phyloP scores from a whole-genome alignment of 2,329 filamentous ascomycete genomes.

The Trichocomaceae sp. region DNA sequence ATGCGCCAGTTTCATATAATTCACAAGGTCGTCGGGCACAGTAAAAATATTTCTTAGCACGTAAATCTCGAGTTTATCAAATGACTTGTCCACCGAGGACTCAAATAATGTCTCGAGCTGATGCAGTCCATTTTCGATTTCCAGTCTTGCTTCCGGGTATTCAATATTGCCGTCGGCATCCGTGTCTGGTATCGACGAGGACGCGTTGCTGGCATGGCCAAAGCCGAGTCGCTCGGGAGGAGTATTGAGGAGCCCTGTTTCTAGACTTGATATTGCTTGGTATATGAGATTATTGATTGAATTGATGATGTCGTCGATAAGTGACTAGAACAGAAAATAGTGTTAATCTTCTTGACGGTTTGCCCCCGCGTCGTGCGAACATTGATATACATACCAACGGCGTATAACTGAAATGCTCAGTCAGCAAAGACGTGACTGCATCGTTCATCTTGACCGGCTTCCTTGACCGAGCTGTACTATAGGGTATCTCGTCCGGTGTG shows the following conservation, averaged over 20 bases:
- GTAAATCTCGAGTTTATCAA: constrained; percentile 84
- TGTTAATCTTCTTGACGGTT: constrained; percentile 8
- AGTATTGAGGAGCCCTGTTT: constrained; percentile 69
- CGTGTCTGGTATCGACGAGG: constrained; percentile 37
- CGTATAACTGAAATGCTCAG: constrained; percentile 92
- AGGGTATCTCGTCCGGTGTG: too few relatives aligned
- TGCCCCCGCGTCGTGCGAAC: background rate
- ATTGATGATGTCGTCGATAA: constrained; percentile 98
- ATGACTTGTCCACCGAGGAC: constrained; percentile 74
- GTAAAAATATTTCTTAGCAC: constrained; percentile 77
- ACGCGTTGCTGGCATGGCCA: constrained; percentile 44
- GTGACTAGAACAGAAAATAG: constrained; percentile 52
- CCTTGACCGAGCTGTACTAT: background rate
- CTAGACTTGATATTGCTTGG: constrained; percentile 79
- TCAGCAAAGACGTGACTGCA: constrained; percentile 59
- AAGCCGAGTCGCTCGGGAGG: constrained; percentile 79
- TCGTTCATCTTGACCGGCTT: constrained; percentile 32
- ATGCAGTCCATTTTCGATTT: constrained; percentile 84
- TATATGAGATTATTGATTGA: constrained; percentile 90
- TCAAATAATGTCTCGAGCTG: constrained; percentile 77
- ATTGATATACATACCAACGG: constrained; percentile 60
- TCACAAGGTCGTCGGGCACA: constrained; percentile 62
- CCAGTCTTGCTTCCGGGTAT: constrained; percentile 51
- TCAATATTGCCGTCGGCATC: constrained; percentile 43
- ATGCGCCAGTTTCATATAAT: constrained; percentile 76